These are phyloP conservation scores for Aspergillus bertholletiae DNA, from an alignment of 495 filamentous ascomycete genomes.

Conservation along the genomic window DNA sequence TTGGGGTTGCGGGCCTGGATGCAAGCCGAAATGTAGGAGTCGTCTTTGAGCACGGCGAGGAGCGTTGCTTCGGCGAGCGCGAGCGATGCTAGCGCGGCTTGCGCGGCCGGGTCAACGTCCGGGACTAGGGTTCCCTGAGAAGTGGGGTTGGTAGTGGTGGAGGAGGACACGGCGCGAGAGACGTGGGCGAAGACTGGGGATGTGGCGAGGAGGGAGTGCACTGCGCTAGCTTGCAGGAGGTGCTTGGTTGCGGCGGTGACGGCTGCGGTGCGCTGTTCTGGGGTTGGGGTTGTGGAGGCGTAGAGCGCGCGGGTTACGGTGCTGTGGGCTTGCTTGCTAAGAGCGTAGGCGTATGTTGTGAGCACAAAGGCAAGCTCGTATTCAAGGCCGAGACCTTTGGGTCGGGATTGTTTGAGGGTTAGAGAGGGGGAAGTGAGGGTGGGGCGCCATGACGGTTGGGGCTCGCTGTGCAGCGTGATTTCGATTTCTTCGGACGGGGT, in stretches of 20 bases:
- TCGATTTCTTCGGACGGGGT: constrained; percentile 54
- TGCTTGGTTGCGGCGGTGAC: constrained; percentile 72
- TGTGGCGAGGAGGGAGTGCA: constrained; percentile 62
- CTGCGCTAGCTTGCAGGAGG: constrained; percentile 74
- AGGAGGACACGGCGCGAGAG: neutral
- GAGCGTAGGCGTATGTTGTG: constrained; percentile 68
- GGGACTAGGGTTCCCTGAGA: constrained; percentile 18
- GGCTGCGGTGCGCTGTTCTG: constrained; percentile 62
- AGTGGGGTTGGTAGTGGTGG: too few relatives aligned
- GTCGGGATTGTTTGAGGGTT: constrained; percentile 42
- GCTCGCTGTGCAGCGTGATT: constrained; percentile 55
- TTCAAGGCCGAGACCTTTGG: constrained; percentile 69
- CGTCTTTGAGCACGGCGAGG: constrained; percentile 85
- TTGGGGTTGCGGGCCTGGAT: constrained; percentile 72
- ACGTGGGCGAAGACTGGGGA: constrained; percentile 22
- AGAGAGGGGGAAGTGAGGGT: constrained; percentile 62
- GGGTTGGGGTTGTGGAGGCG: constrained; percentile 55
- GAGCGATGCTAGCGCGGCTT: constrained; percentile 68
- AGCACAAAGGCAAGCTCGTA: constrained; percentile 79
- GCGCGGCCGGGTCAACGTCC: constrained; percentile 62
- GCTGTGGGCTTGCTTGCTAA: constrained; percentile 65
- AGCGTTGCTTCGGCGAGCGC: constrained; percentile 86
- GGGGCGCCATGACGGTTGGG: constrained; percentile 77
- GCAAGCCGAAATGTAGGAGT: constrained; percentile 79
- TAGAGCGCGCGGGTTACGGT: constrained; percentile 51